phyloP scores from a whole-genome alignment of 2,329 filamentous ascomycete species.

The Hypoxylon sp. region DNA sequence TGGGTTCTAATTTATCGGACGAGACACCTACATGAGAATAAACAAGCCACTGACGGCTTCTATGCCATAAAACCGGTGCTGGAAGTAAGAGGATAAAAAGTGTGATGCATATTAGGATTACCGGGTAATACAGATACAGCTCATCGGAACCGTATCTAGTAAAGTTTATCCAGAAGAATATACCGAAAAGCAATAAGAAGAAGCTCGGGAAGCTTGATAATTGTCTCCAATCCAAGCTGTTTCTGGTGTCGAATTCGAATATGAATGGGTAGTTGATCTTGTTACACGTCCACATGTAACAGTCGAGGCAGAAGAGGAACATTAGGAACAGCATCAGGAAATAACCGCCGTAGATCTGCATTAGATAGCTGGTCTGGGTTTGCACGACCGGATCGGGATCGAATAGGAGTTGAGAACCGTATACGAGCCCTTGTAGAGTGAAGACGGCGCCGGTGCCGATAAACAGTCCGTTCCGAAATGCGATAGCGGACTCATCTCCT shows the following conservation, averaged over 20 bases:
- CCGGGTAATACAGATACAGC: constrained; percentile 89
- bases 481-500: constrained; percentile 68
- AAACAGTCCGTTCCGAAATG: constrained; percentile 75
- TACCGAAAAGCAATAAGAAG: constrained; percentile 81
- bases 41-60: constrained; percentile 86
- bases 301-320: constrained; percentile 87
- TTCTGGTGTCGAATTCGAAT: constrained; percentile 93
- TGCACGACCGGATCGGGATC: constrained; percentile 64
- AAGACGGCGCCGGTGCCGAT: constrained; percentile 79
- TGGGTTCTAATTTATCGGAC: background rate
- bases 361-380: constrained; percentile 74
- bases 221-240: constrained; percentile 91
- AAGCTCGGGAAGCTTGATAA: constrained; percentile 89
- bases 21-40: constrained; percentile 82
- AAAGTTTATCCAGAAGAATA: constrained; percentile 94
- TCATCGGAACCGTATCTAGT: constrained; percentile 73
- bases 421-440: constrained; percentile 74
- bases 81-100: constrained; percentile 81
- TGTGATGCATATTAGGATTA: constrained; percentile 81
- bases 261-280: constrained; percentile 98
- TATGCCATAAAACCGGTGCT: constrained; percentile 79
- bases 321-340: constrained; percentile 87
- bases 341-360: constrained; percentile 95
- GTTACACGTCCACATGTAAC: constrained; percentile 83
- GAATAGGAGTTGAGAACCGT: constrained; percentile 69